Evolutionary conservation across 2,329 filamentous ascomycete genomes (phyloP), one percentile per base, ranked within the genome.

Genomic region (Ampelomyces quisqualis): DNA sequence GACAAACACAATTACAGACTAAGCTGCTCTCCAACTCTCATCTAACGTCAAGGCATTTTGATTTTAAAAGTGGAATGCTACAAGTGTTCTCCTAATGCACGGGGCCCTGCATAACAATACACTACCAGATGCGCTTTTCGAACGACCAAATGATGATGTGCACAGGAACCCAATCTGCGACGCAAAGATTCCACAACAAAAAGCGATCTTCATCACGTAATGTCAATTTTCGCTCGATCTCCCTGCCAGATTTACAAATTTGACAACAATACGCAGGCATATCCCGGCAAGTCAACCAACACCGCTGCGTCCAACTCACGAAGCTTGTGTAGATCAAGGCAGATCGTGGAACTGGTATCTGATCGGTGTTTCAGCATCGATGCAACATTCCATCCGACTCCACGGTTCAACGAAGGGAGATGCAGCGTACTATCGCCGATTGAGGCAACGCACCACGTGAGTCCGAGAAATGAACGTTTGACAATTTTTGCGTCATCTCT

Each of bases 401-500:
- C 15, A 19, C 17, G 29, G 29, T 31, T 31, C 29, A 31, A 18
- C 15, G 17, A 19, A 31, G 29, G 29, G 29, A 31, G 7, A 14
- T 28, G 29, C 6, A 31, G 7, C 10, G 17, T 5, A 20, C 29
- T 31, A 19, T 11, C 19, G 29, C 29, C 17, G 17, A 19, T 31
- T 19, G 14, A 31, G 29, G 29, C 17, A 19, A 31, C 17, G 29
- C 29, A 31, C 29, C 29, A 31, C 29, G 29, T 17, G 29, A 31
- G 29, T 31, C 15, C 29, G 29, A 17, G 17, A 17, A 9, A 6
- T 11, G 17, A 3, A 17, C 15, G 15, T 10, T 18, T 15, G n/a
- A 17, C 17, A n/a, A n/a, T n/a, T 9, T 14, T 31, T 20, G 29
- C 29, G 29, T 31, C 29, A 31, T 31, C 15, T 2, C 13, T 31